Evolutionary conservation across 139 green algal species (phyloP), one percentile per base, ranked within the genome.

Genomic region (Chlorella sp.): DNA sequence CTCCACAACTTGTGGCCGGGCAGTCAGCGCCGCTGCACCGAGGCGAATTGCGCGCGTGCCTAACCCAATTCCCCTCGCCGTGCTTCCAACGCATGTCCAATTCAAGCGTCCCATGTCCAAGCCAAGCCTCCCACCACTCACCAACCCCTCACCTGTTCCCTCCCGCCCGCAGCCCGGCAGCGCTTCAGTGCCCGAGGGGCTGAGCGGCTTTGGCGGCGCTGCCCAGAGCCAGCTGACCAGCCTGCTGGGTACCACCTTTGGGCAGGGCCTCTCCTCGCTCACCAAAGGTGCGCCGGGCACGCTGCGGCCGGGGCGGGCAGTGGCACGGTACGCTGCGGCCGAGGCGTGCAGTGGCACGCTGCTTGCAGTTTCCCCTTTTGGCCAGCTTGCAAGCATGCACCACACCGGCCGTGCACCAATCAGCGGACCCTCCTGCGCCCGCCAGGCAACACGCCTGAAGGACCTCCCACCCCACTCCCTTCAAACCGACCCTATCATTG

Each of bases 201-300:
- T 85, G 40, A 34, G 28, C n/a, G 67, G 48, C 40, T 82, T 60
- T 76, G 67, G 78, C 19, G 74, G 75, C 84, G 73, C 83, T n/a
- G 75, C 69, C 76, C 87, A 93, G 84, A 91, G 86, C 72, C 95
- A 96, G 77, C 88, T 98, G 80, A 92, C 98, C 36, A 95, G 93
- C 83, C 98, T 96, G 94, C 95, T 98, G 38, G 97, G 98, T 84
- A 97, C 96, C 84, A 94, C 96, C 9, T 96, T 98, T 85, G 94
- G 94, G 0, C 95, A 98, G 90, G 94, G 94, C 11, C 87, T 99
- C 9, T 94, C 76, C 72, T 91, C 87, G 17, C 93, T 99, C 36
- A 98, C 97, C 54, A 98, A 97, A 79, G 91, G 88, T 91, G 73
- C 28, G n/a, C 67, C 46, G 67, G 14, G 36, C 36, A 46, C 34